Base-by-base conservation (phyloP, 257 asterid species). In the Penstemon eatonii region DNA sequence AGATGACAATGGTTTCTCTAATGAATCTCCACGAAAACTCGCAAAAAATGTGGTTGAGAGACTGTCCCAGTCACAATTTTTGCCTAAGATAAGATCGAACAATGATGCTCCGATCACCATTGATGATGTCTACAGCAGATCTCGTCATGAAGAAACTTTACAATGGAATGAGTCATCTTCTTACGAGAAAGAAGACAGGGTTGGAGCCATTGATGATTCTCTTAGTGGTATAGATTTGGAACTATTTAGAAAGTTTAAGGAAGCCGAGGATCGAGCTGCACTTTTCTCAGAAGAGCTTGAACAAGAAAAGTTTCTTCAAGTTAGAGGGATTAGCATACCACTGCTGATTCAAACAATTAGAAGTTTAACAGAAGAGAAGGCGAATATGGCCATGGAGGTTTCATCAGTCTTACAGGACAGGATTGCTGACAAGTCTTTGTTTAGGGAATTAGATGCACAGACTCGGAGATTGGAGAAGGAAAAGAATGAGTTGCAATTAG, bases 31-130 rank as follows among this genome's bases (percentile, higher is more conserved):
- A 8, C 74, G 90, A 50, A 85, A 85, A 76, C 84, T 95, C 46
- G 99, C 99, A 37, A 91, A 81, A 70, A 79, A 84, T 15, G 99
- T 95, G 73, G 87, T 91, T 54, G 99, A 91, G 90, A 89, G 97
- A 68, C 99, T 95, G 78, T 87, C 98, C 52, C 95, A 85, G 72
- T 77, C 96, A 47, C 90, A 80, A 43, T 67, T 64, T 73, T 72
- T 73, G 52, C 78, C 89, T 37, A 80, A 75, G 69, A 74, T 70
- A 82, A 76, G 79, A 78, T 73, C 95, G 47, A 78, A 82, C 75
- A 91, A 87, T 10, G 88, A 86, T 60, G 69, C 76, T 74, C 99
- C 99, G 25, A 87, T 94, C 75, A 95, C 98, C 67, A 84, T 95
- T 53, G 95, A 91, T 73, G 99, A 91, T 75, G 82, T 94, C 64